phyloP scores from a whole-genome alignment of 179 eudicot species.

The Amaranthus tricolor region DNA sequence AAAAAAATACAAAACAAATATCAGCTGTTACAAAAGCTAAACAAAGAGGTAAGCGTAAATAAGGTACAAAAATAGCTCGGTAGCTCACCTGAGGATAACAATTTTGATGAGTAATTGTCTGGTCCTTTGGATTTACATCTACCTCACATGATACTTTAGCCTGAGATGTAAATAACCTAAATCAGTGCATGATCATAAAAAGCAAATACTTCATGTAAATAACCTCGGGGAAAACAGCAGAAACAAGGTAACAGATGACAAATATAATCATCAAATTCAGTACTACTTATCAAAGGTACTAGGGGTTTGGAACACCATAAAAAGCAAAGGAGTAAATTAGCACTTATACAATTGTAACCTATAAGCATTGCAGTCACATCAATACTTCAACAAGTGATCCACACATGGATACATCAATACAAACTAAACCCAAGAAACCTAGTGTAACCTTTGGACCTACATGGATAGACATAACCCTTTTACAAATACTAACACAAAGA shows the following conservation, averaged over 20 bases:
- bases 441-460: not conserved
- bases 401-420: not conserved
- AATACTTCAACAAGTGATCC: not conserved
- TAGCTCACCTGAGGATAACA: slow-evolving; percentile 51
- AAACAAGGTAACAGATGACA: not conserved
- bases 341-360: not conserved
- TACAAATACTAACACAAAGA: not conserved
- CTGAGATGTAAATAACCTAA: slow-evolving; percentile 23
- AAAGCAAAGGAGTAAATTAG: too few species aligned
- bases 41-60: not conserved
- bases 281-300: not conserved
- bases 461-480: not conserved
- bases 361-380: too few species aligned
- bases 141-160: slow-evolving; percentile 53
- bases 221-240: not conserved
- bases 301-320: too few species aligned
- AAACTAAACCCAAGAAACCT: not conserved
- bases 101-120: slow-evolving; percentile 47
- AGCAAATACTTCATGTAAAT: not conserved
- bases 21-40: not conserved
- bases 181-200: not conserved
- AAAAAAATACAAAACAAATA: not conserved
- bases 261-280: not conserved
- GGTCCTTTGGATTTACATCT: slow-evolving; percentile 36
- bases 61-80: not conserved